A percentile compares a stretch with the other conserved stretches of the same genome.
These are phyloP conservation scores for Eimeria tenella DNA, from an alignment of 169 alveolate species.

Conservation along the genomic window DNA sequence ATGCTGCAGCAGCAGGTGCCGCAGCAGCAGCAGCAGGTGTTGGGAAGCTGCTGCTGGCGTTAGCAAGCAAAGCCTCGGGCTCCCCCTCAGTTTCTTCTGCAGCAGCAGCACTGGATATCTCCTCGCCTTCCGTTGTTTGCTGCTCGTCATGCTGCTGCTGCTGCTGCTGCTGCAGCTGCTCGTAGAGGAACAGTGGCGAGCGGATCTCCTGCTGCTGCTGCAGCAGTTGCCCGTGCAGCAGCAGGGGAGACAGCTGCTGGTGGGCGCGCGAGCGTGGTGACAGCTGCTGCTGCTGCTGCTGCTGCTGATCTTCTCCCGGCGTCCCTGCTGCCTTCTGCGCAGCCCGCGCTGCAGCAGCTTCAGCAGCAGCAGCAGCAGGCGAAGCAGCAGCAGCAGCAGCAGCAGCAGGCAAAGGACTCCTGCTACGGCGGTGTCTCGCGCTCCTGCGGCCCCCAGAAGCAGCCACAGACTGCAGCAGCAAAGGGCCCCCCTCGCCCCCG, in stretches of 20 bases:
- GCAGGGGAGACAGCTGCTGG: slow-evolving; percentile 50
- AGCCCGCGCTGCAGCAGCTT: slow-evolving; percentile 30
- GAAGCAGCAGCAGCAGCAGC: slow-evolving; percentile 39
- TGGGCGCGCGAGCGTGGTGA: slow-evolving; percentile 61
- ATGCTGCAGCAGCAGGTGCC: not conserved
- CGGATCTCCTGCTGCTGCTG: slow-evolving; percentile 66
- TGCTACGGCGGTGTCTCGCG: slow-evolving; percentile 44
- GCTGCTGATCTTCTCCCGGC: slow-evolving; percentile 43
- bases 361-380: slow-evolving; percentile 30
- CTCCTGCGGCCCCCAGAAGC: slow-evolving; percentile 33
- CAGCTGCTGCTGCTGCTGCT: slow-evolving; percentile 24
- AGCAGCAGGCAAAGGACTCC: not conserved
- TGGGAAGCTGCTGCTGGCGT: not conserved
- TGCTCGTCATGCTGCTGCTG: slow-evolving; percentile 13
- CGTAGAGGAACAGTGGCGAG: slow-evolving; percentile 51
- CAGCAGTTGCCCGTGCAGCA: slow-evolving; percentile 48
- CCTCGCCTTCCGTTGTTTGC: not conserved
- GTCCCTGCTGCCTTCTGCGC: slow-evolving; percentile 18
- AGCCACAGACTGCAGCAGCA: slow-evolving; percentile 43
- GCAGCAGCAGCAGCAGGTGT: not conserved
- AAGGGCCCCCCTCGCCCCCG: slow-evolving; percentile 39
- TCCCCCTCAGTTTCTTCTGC: too few species aligned
- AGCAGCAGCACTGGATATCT: not conserved
- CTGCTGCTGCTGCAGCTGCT: slow-evolving; percentile 53
- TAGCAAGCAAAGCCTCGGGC: too few species aligned